phyloP scores from a whole-genome alignment of 768 basidiomycete genomes.

The Tulasnella sp. region DNA sequence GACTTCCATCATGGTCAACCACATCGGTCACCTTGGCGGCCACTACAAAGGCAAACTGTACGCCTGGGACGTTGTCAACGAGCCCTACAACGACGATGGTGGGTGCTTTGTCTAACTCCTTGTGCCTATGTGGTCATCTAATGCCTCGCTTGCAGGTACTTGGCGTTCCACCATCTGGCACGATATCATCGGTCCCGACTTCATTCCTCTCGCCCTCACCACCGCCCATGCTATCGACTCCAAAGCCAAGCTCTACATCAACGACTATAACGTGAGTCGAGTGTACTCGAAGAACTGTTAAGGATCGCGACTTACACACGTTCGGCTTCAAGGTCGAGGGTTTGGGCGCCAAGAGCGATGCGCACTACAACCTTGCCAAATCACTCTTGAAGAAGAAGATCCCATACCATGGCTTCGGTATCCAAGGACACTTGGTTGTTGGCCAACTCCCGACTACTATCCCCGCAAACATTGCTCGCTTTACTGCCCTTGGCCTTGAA shows the following conservation, averaged over 20 bases:
- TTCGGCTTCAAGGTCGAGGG: slow-evolving; percentile 19
- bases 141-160: slow-evolving; percentile 31
- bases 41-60: slow-evolving; percentile 34
- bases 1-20: slow-evolving; percentile 38
- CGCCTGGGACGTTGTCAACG: slow-evolving; percentile 47
- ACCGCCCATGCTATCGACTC: slow-evolving; percentile 51
- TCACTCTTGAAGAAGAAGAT: slow-evolving; percentile 41
- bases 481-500: slow-evolving; percentile 55
- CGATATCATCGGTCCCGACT: slow-evolving; percentile 42
- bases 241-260: slow-evolving; percentile 48
- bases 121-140: not conserved
- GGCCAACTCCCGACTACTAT: slow-evolving; percentile 27
- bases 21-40: slow-evolving; percentile 42
- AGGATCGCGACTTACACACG: slow-evolving; percentile 22
- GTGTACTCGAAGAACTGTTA: slow-evolving; percentile 24
- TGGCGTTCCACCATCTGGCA: slow-evolving; percentile 48
- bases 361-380: slow-evolving; percentile 47
- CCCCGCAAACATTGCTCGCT: slow-evolving; percentile 42
- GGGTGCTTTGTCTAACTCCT: not conserved
- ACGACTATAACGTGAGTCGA: slow-evolving; percentile 19
- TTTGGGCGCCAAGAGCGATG: slow-evolving; percentile 45
- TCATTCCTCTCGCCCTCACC: slow-evolving; percentile 39
- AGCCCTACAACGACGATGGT: slow-evolving; percentile 53
- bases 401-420: slow-evolving; percentile 55
- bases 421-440: slow-evolving; percentile 31